phyloP scores from a whole-genome alignment of 2,329 filamentous ascomycete genomes.

The Pseudogymnoascus sp. region DNA sequence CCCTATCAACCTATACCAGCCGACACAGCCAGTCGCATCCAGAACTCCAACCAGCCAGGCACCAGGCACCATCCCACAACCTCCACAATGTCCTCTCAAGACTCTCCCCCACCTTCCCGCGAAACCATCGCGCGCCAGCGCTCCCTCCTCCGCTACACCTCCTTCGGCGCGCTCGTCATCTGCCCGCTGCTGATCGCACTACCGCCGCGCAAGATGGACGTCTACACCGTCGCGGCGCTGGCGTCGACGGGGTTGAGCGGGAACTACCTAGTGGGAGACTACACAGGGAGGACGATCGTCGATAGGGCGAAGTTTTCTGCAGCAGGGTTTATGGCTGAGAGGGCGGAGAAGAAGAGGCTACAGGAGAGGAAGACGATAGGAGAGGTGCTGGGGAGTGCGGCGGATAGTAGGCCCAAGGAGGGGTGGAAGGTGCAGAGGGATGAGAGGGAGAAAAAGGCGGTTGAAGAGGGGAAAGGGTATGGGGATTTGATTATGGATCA shows the following conservation, averaged over 20 bases:
- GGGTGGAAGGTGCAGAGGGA: constrained; percentile 29
- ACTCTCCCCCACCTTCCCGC: not conserved
- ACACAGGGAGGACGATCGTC: constrained; percentile 24
- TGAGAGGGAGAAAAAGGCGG: constrained; percentile 26
- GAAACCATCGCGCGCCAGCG: constrained; percentile 2
- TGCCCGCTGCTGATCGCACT: constrained; percentile 48
- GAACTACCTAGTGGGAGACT: constrained; percentile 26
- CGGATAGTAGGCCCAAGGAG: constrained; percentile 26
- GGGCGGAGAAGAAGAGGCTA: constrained; percentile 18
- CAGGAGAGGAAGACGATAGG: constrained; percentile 13
- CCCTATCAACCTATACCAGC: too few species aligned
- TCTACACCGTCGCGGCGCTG: constrained; percentile 49
- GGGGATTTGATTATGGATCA: constrained; percentile 37
- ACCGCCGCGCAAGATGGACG: constrained; percentile 55
- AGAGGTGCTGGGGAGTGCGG: constrained; percentile 37
- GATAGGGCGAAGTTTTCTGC: constrained; percentile 16
- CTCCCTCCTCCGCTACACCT: constrained; percentile 18
- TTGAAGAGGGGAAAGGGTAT: constrained; percentile 33
- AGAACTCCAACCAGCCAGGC: not conserved
- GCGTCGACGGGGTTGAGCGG: constrained; percentile 28
- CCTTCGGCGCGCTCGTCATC: constrained; percentile 41
- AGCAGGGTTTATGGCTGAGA: constrained; percentile 1
- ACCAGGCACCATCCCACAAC: not conserved
- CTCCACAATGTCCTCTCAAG: not conserved
- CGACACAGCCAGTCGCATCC: not conserved